Conservation (phyloP, 768 basidiomycete species). For the Kwoniella europaea region DNA sequence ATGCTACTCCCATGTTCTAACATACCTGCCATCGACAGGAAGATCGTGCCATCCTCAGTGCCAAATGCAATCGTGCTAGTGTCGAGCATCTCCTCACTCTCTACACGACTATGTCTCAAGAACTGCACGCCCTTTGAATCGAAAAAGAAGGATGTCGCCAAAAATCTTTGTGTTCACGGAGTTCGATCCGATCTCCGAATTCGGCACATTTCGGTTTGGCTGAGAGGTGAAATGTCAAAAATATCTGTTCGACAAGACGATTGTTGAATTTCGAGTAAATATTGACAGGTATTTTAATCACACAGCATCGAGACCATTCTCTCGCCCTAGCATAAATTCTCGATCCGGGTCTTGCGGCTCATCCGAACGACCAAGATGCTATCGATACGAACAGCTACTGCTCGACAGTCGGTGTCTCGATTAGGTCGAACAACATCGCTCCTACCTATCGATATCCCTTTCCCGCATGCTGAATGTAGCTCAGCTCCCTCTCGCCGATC, state of each 20-base stretch:
- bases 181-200: slow-evolving; percentile 2
- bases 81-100: not conserved
- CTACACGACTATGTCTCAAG: not conserved
- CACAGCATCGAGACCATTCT: too few species aligned
- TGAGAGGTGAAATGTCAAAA: not conserved
- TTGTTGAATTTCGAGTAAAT: not conserved
- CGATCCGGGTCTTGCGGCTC: too few species aligned
- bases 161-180: not conserved
- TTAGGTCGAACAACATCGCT: not conserved
- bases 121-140: too few species aligned
- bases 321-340: too few species aligned
- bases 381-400: not conserved
- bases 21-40: too few species aligned
- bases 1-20: too few species aligned
- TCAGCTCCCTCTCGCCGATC: slow-evolving; percentile 19
- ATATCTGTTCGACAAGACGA: not conserved
- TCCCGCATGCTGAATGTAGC: slow-evolving; percentile 28
- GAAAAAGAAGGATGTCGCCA: not conserved
- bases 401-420: slow-evolving; percentile 10
- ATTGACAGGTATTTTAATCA: too few species aligned
- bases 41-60: too few species aligned
- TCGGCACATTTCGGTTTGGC: slow-evolving; percentile 5
- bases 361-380: slow-evolving; percentile 2
- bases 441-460: not conserved
- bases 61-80: too few species aligned